Conservation (phyloP, 2,329 filamentous ascomycete genomes). For the Colletotrichum nymphaeae region DNA sequence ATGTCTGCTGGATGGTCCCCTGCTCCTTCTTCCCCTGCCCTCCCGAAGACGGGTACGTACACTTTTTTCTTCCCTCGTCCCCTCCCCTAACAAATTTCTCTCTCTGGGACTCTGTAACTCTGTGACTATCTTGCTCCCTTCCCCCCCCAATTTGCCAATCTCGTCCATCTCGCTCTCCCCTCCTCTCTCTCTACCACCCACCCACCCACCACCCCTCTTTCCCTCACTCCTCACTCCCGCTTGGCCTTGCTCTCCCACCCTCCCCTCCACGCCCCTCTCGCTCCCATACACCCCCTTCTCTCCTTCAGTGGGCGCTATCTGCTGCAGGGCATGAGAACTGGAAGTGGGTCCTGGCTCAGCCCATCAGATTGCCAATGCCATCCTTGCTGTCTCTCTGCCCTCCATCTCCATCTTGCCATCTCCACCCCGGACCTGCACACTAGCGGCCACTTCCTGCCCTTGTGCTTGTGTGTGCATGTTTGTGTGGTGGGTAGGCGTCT, state of each 20-base stretch:
- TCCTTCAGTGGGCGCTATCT: constrained; percentile 20
- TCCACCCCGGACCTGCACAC: constrained; percentile 27
- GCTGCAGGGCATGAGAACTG: constrained; percentile 33
- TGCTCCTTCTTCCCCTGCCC: neutral
- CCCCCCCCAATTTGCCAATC: constrained; percentile 8
- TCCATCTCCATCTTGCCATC: constrained; percentile 29
- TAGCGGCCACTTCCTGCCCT: constrained; percentile 31
- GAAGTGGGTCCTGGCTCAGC: constrained; percentile 32
- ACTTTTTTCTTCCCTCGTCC: neutral
- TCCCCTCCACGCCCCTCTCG: neutral
- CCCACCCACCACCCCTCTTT: neutral
- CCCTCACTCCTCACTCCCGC: neutral
- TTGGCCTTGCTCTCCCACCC: no score
- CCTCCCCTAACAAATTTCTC: neutral
- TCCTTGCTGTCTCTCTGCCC: constrained; percentile 28
- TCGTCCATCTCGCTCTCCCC: neutral
- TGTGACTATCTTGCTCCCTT: neutral
- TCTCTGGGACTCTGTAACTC: neutral
- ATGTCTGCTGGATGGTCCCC: constrained; percentile 17
- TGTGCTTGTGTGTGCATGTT: constrained; percentile 27
- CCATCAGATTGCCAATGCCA: constrained; percentile 30
- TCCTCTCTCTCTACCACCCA: neutral
- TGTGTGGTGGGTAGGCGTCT: constrained; percentile 13
- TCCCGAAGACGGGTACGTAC: neutral
- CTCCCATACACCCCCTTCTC: neutral